Evolutionary conservation across 345 rosid genomes (phyloP).

Genomic region (Eucalyptus tenuipes): DNA sequence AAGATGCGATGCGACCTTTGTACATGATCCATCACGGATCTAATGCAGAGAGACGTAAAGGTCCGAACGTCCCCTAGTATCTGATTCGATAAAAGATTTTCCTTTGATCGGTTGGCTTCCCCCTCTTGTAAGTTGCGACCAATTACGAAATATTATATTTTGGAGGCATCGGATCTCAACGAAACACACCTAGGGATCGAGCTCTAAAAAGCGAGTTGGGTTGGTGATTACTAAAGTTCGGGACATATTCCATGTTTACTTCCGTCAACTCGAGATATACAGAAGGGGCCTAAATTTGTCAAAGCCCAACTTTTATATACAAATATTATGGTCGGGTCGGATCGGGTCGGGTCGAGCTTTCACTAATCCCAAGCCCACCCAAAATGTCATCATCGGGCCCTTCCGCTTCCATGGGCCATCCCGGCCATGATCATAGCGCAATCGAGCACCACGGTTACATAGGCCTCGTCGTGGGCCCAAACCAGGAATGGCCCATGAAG

Average conservation of each 20-base stretch:
- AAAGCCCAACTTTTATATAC: neutral
- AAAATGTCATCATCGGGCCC: neutral
- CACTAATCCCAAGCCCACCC: neutral
- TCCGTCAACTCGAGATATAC: neutral
- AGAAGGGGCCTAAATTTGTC: neutral
- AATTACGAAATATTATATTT: neutral
- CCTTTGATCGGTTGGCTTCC: neutral
- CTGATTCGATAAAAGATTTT: neutral
- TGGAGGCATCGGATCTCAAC: neutral
- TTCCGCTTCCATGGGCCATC: neutral
- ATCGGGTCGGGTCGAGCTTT: neutral
- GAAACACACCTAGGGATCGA: neutral
- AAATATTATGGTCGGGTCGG: neutral
- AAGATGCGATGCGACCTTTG: neutral
- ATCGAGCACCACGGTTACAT: too few relatives aligned
- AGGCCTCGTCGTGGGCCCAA: too few relatives aligned
- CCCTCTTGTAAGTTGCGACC: neutral
- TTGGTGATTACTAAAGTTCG: neutral
- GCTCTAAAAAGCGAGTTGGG: neutral
- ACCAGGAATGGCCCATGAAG: too few relatives aligned
- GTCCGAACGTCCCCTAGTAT: neutral
- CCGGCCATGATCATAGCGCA: neutral
- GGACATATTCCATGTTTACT: neutral
- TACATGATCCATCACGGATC: neutral
- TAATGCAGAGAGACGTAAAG: neutral